Percentiles rank a stretch among this genome's conserved stretches.
Conservation (phyloP, 1,139 yeast species). For the Pichia sp. region DNA sequence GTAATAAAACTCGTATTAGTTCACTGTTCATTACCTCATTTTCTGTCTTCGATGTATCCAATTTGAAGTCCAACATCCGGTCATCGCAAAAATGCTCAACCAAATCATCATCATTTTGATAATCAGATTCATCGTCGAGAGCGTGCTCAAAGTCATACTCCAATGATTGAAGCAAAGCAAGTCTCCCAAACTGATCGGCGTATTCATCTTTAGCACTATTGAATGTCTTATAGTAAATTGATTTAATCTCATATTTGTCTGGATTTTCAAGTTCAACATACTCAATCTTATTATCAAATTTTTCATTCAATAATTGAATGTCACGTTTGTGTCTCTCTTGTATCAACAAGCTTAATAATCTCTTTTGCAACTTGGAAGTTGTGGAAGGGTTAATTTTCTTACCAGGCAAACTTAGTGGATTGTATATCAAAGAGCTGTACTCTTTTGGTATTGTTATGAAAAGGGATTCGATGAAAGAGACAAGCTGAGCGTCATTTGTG, state of each 20-base stretch:
- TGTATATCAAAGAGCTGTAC: slow-evolving; percentile 20
- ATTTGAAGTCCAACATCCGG: slow-evolving; percentile 25
- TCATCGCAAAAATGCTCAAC: slow-evolving; percentile 25
- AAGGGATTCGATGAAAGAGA: slow-evolving; percentile 22
- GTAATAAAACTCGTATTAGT: slow-evolving; percentile 31
- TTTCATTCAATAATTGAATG: slow-evolving; percentile 25
- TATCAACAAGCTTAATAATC: slow-evolving; percentile 30
- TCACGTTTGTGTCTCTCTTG: slow-evolving; percentile 35
- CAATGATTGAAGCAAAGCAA: slow-evolving; percentile 32
- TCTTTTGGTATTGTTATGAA: slow-evolving; percentile 25
- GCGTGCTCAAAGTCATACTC: slow-evolving; percentile 33
- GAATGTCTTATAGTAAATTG: slow-evolving; percentile 29
- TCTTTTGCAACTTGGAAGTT: slow-evolving; percentile 31
- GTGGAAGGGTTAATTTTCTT: slow-evolving; percentile 25
- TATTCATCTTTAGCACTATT: slow-evolving; percentile 19
- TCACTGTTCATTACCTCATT: slow-evolving; percentile 23
- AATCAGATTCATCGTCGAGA: slow-evolving; percentile 27
- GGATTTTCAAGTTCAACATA: slow-evolving; percentile 25
- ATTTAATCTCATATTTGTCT: slow-evolving; percentile 31
- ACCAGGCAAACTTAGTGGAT: slow-evolving; percentile 22
- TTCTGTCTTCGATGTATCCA: slow-evolving; percentile 15
- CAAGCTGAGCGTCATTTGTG: slow-evolving; percentile 19
- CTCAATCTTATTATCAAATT: slow-evolving; percentile 21
- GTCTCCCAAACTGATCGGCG: slow-evolving; percentile 25
- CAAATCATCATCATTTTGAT: slow-evolving; percentile 26